Conservation (phyloP, 495 filamentous ascomycete genomes). For the Cercophora samala region DNA sequence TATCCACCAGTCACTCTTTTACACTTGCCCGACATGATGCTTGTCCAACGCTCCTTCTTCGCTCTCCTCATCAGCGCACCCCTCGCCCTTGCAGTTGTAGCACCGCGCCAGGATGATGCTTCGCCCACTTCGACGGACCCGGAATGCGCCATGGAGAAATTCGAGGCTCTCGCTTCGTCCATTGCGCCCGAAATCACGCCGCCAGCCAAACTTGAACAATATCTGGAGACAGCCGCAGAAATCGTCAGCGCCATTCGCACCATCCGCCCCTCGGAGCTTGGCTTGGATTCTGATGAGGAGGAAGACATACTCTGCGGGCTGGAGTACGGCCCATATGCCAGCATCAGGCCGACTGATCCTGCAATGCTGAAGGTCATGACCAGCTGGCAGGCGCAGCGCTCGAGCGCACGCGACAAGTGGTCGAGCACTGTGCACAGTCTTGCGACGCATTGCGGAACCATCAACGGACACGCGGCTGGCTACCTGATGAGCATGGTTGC, state of each 20-base stretch:
- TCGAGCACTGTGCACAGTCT: neutral
- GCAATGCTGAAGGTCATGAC: neutral
- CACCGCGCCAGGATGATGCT: neutral
- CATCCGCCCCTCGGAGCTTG: neutral
- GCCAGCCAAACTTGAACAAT: neutral
- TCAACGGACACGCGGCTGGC: neutral
- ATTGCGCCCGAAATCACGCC: neutral
- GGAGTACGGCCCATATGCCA: neutral
- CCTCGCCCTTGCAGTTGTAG: neutral
- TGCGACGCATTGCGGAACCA: neutral
- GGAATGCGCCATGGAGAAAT: neutral
- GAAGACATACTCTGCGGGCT: neutral
- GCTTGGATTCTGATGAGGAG: neutral
- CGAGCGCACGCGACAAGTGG: neutral
- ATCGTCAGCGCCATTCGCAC: neutral
- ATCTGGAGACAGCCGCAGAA: neutral
- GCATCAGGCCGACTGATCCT: neutral
- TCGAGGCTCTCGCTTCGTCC: neutral
- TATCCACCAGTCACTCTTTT: neutral
- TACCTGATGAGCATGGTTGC: neutral
- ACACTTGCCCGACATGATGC: neutral
- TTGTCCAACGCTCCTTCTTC: neutral
- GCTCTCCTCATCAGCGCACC: neutral
- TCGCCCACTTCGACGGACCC: neutral
- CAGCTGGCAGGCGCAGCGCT: neutral